These are phyloP conservation scores for Wickerhamomyces ciferrii DNA, from an alignment of 805 yeast genomes.

Conservation along the genomic window DNA sequence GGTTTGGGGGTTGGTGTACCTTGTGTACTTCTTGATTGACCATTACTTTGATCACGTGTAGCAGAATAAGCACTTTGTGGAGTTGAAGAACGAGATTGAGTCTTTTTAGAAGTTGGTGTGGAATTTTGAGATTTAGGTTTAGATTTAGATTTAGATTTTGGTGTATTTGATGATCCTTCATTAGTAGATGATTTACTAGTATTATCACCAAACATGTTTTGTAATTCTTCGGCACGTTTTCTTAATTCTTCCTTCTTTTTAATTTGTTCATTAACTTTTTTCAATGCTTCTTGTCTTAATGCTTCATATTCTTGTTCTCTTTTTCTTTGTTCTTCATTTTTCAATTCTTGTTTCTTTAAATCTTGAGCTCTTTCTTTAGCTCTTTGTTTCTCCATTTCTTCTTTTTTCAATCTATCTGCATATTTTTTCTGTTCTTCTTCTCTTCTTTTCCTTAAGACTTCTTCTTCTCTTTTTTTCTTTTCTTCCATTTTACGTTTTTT, in stretches of 20 bases:
- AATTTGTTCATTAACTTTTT: neutral
- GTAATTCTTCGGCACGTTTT: conserved; percentile 1
- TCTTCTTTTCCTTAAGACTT: neutral
- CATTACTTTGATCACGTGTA: neutral
- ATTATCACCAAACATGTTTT: neutral
- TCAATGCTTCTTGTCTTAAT: conserved; percentile 2
- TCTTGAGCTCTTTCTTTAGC: conserved; percentile 2
- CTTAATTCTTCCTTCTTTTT: conserved; percentile 2
- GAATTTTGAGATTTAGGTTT: neutral
- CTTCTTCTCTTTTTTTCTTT: conserved; percentile 1
- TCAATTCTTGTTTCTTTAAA: conserved; percentile 7
- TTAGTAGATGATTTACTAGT: neutral
- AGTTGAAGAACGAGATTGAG: neutral
- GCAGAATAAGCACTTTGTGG: neutral
- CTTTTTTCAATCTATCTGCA: neutral
- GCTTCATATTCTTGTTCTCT: conserved; percentile 7
- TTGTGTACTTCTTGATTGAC: neutral
- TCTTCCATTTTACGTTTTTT: neutral
- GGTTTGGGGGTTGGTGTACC: neutral
- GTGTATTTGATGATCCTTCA: neutral
- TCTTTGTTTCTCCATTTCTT: neutral
- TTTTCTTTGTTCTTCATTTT: conserved; percentile 6
- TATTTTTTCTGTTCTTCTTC: neutral
- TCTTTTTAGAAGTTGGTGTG: conserved; percentile 5
- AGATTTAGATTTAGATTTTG: neutral